A percentile compares a stretch with the other conserved stretches of the same genome.
Evolutionary conservation across 129 eudicot genomes (phyloP).

Genomic region (Oenanthe sinensis): DNA sequence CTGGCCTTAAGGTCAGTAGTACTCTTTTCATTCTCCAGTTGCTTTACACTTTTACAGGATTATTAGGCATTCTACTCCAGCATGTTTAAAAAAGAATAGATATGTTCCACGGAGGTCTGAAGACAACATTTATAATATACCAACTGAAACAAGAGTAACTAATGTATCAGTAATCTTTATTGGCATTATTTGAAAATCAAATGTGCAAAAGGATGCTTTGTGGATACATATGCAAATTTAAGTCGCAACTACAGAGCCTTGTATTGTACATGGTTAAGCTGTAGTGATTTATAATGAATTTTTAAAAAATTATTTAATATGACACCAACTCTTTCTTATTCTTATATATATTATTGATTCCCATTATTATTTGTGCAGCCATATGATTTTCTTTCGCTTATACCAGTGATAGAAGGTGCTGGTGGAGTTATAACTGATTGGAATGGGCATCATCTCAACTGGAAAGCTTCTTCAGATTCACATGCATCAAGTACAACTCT

Average conservation of each 20-base stretch:
- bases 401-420: slow-evolving; percentile 93
- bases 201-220: too few relatives aligned
- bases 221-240: neutral
- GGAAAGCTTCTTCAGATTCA: slow-evolving; percentile 82
- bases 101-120: neutral
- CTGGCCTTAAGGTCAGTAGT: slow-evolving; percentile 79
- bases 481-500: slow-evolving; percentile 42
- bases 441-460: slow-evolving; percentile 56
- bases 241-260: neutral
- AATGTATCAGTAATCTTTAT: neutral
- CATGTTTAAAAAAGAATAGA: neutral
- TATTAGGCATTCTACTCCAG: neutral
- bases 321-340: neutral
- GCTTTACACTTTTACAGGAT: slow-evolving; percentile 3
- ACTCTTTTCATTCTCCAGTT: neutral
- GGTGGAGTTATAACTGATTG: slow-evolving; percentile 96
- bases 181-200: neutral
- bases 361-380: slow-evolving; percentile 57
- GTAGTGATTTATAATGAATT: neutral
- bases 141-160: neutral
- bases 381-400: slow-evolving; percentile 72
- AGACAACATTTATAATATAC: neutral
- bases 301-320: neutral
- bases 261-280: neutral
- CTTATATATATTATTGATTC: too few relatives aligned